Base-by-base conservation (phyloP, 805 yeast genomes). In the Candida morakotiae region DNA sequence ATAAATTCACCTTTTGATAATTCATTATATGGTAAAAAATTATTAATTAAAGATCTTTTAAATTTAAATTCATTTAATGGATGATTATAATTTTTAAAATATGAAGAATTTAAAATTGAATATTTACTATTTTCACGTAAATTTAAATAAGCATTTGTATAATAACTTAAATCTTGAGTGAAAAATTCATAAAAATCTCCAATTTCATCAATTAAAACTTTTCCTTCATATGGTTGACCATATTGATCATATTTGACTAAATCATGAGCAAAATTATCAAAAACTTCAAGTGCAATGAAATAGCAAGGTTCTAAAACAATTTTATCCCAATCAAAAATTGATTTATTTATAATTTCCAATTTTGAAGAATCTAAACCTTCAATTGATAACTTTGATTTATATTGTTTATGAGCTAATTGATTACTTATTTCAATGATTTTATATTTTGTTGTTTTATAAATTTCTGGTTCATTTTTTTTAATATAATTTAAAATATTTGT, bases 231-330 rank as follows among this genome's bases (percentile, higher is more conserved):
- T 0, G 94, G 91, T 44, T 71, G 67, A 5, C 80, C 75, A 0
- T 87, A 77, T 41, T 79, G 73, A 49, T 87, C 94, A 53, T 84
- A 87, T 24, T 91, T 69, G 3, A 87, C 73, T 19, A 83, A 75
- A 53, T 87, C 95, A 58, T 87, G 96, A 3, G 93, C 71, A 44
- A 87, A 75, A 51, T 86, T 87, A 57, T 87, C 95, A 55, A 87
- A 77, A 6, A 87, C 93, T 51, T 87, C 95, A 39, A 85, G 60
- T 0, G 91, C 94, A 33, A 87, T 67, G 45, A 87, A 80, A 52
- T 77, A 86, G 46, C 93, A 83, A 1, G 86, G 87, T 28, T 80
- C 80, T 4, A 62, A 57, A 5, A 80, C 81, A 2, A 56, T 52
- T 19, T 67, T 63, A 34, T 74, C 64, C 95, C 95, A 87, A 16